Evolutionary conservation across 225 moss, liverwort and hornwort species (phyloP), one percentile per base, ranked within the genome.

Genomic region (Marchantia polymorpha): DNA sequence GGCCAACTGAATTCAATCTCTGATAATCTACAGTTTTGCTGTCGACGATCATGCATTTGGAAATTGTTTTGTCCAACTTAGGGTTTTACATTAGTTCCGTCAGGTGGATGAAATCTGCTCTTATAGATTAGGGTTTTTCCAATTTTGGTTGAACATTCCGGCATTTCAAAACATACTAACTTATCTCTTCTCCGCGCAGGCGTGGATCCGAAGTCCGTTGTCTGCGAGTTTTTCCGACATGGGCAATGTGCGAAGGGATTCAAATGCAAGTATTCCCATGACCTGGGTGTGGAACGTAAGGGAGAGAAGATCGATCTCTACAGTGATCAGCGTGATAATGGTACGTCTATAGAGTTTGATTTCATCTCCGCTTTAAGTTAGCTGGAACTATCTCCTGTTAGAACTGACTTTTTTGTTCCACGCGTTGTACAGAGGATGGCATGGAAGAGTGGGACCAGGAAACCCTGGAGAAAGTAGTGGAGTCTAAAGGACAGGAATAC

Each of bases 371-470:
- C 25, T 91, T 80, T 78, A 79, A 29, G 54, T 52, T 68, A 17
- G 61, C 61, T 27, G 63, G 52, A 29, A 48, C 61, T 26, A 3
- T 14, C 31, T 10, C 19, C 66, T 49, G 12, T 52, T 75, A 8
- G 3, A 13, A 25, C 52, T 52, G 72, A 72, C n/a, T 14, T 47
- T 13, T 25, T 55, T 23, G 20, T 20, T 17, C 30, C 12, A 65
- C 55, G 77, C 60, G 59, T 49, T 2, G 17, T 59, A 72, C 52
- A 75, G 83, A 83, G 26, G 90, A 85, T 7, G 89, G 81, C 17
- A 99, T 99, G 95, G 99, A 95, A 50, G 95, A 99, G 79, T 99
- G 99, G 99, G 93, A 99, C 74, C 95, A 99, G 85, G 92, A 84
- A 80, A 99, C 95, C 31, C 84, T 99, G 46, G 95, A 99, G 86